These are phyloP conservation scores for Botrytis cinerea DNA, from an alignment of 2,329 filamentous ascomycete genomes.

Conservation along the genomic window DNA sequence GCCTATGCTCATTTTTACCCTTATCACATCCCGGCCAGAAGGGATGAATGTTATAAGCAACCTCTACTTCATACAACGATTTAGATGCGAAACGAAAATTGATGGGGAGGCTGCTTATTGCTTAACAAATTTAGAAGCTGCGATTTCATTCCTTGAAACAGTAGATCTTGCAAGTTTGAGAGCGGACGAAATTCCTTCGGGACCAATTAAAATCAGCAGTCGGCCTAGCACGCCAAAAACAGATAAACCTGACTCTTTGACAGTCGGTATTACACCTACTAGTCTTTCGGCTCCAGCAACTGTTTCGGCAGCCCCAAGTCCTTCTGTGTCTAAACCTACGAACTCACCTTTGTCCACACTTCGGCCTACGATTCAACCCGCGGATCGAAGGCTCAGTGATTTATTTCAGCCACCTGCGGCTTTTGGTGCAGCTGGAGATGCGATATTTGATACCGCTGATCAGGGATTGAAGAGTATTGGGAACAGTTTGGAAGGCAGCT, in stretches of 20 bases:
- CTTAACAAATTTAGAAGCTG: slow-evolving; percentile 91
- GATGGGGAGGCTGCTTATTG: slow-evolving; percentile 96
- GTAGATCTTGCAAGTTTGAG: slow-evolving; percentile 89
- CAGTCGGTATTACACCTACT: slow-evolving; percentile 41
- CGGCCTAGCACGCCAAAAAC: slow-evolving; percentile 50
- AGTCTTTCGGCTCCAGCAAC: slow-evolving; percentile 31
- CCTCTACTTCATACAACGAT: slow-evolving; percentile 89
- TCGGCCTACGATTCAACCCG: slow-evolving; percentile 45
- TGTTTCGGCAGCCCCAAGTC: slow-evolving; percentile 35
- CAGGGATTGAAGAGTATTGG: slow-evolving; percentile 91
- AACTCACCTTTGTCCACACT: slow-evolving; percentile 40
- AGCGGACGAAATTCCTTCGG: slow-evolving; percentile 72
- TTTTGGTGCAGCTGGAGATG: slow-evolving; percentile 79
- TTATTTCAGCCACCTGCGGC: slow-evolving; percentile 83
- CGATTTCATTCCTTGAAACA: slow-evolving; percentile 91
- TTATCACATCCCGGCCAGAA: slow-evolving; percentile 87
- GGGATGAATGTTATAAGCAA: slow-evolving; percentile 90
- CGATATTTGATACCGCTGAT: slow-evolving; percentile 84
- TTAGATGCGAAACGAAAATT: slow-evolving; percentile 81
- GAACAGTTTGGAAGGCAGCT: slow-evolving; percentile 85
- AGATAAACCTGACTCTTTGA: slow-evolving; percentile 35
- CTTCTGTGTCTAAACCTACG: slow-evolving; percentile 42
- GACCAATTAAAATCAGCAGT: slow-evolving; percentile 60
- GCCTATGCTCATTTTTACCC: slow-evolving; percentile 91
- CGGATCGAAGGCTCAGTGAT: slow-evolving; percentile 78